A percentile compares a stretch with the other conserved stretches of the same genome.
These are phyloP conservation scores for Talaromyces sp. DNA, from an alignment of 2,329 filamentous ascomycete species.

Conservation along the genomic window DNA sequence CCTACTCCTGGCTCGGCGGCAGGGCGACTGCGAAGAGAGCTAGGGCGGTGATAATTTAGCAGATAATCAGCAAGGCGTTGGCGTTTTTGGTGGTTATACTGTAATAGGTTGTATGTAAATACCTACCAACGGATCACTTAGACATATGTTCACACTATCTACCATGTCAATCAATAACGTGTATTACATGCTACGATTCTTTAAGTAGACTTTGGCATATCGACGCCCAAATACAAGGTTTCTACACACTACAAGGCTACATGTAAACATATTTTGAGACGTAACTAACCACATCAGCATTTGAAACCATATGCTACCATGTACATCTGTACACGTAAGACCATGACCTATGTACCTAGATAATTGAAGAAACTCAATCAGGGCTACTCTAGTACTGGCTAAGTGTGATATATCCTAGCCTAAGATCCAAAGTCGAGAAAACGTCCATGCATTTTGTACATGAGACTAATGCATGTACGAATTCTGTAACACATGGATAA, in stretches of 20 bases:
- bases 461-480: constrained; percentile 3
- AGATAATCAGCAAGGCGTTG: constrained; percentile 9
- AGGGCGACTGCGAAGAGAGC: constrained; percentile 60
- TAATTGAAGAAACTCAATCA: too few species aligned
- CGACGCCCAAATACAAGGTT: too few species aligned
- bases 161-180: neutral
- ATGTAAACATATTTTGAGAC: neutral
- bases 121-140: neutral
- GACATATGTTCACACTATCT: neutral
- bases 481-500: neutral
- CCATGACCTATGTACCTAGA: too few species aligned
- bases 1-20: constrained; percentile 57
- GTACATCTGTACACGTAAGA: too few species aligned
- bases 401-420: neutral
- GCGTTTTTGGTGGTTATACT: neutral
- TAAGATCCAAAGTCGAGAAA: neutral
- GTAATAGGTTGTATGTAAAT: constrained; percentile 1
- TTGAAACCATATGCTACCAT: too few species aligned
- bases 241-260: neutral
- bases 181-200: neutral
- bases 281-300: neutral
- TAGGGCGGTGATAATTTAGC: constrained; percentile 47
- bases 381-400: neutral
- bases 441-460: constrained; percentile 7
- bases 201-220: neutral